Evolutionary conservation across 306 rosid genomes (phyloP).

Genomic region (Gastrolobium bilobum): DNA sequence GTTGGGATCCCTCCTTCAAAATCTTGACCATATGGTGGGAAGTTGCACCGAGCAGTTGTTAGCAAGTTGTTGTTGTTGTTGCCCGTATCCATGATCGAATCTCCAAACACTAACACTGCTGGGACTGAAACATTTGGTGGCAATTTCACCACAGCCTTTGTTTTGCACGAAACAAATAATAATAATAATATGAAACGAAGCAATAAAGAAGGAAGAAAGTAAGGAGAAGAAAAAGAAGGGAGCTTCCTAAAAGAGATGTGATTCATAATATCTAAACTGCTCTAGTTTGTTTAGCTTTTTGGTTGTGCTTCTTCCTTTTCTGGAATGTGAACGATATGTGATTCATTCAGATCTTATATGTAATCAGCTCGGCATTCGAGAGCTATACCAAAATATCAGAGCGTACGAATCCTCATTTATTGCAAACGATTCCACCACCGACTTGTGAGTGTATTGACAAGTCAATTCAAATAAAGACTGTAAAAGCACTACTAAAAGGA

Average conservation of each 20-base stretch:
- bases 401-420: no score
- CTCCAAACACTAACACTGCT: slow-evolving; percentile 66
- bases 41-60: slow-evolving; percentile 37
- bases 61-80: slow-evolving; percentile 56
- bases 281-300: neutral
- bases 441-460: no score
- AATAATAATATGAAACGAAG: neutral
- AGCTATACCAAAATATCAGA: no score
- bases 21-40: slow-evolving; percentile 37
- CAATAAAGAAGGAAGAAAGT: neutral
- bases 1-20: no score
- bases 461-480: no score
- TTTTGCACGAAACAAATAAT: slow-evolving; percentile 1
- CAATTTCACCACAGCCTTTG: slow-evolving; percentile 33
- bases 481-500: no score
- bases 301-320: neutral
- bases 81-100: slow-evolving; percentile 76
- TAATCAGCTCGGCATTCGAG: no score
- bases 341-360: no score
- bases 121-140: slow-evolving; percentile 57
- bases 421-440: no score
- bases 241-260: neutral
- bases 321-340: no score
- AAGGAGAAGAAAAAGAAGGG: neutral
- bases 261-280: slow-evolving; percentile 10